Base-by-base conservation (phyloP, 805 yeast species). In the Lachancea meyersii region DNA sequence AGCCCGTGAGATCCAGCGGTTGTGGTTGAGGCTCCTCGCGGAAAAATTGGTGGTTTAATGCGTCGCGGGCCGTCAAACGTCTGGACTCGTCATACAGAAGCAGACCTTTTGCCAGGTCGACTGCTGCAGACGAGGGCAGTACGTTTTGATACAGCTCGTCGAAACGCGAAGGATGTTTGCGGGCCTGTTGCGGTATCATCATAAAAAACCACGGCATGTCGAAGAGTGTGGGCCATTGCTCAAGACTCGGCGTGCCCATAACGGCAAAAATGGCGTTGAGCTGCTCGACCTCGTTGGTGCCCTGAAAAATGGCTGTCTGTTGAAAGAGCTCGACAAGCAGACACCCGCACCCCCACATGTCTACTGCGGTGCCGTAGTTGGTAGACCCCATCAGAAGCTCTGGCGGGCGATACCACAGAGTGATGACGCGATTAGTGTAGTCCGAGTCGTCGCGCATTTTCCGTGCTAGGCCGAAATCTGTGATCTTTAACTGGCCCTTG, bases 281-380 rank as follows among this genome's bases (percentile, higher is more conserved):
- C 60, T 91, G 97, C 40, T 85, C 81, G 31, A 93, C 72, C 57
- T 93, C 98, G 61, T 93, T 95, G 18, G 73, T 71, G 1, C 96
- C 97, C 61, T 82, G 94, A 60, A 93, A 93, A 1, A 82, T 68
- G 0, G 97, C 95, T 24, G 67, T 65, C 49, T 80, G 76, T 1
- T 81, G 75, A 56, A 86, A 87, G 30, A 93, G 62, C 60, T 93
- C 97, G 21, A 87, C 74, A 46, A 93, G 67, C 20, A 93, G 69
- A 66, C 97, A 93, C 2, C 98, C 98, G 47, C 87, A 80, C 0
- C 97, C 96, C 98, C 98, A 93, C 51, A 87, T 80, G 58, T 93
- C 98, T 8, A 93, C 93, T 53, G 86, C 96, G 31, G 87, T 67
- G 0, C 89, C 93, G 63, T 93, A 93, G 45, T 80, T 81, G 0